Percentiles rank a stretch among this genome's conserved stretches.
phyloP scores from a whole-genome alignment of 139 green algal species.

The Nannochloris sp. region DNA sequence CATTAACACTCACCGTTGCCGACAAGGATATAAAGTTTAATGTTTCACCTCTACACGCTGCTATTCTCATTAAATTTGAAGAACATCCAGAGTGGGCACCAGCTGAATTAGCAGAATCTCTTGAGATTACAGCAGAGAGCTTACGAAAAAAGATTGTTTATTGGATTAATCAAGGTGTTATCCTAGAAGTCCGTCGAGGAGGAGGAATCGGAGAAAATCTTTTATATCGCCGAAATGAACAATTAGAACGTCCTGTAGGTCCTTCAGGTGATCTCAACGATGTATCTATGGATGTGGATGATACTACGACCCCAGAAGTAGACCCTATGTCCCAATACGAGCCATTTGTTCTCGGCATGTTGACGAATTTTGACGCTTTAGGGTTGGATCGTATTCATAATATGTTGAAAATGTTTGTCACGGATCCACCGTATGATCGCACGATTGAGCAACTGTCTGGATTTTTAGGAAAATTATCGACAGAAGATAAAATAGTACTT shows the following conservation, averaged over 20 bases:
- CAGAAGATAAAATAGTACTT: constrained; percentile 53
- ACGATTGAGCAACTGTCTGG: constrained; percentile 55
- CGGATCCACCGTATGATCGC: constrained; percentile 77
- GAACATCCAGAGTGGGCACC: constrained; percentile 19
- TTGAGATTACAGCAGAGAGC: constrained; percentile 42
- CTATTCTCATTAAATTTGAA: constrained; percentile 72
- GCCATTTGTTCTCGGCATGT: constrained; percentile 82
- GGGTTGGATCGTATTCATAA: constrained; percentile 85
- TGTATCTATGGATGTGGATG: constrained; percentile 16
- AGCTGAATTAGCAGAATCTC: constrained; percentile 37
- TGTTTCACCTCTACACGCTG: constrained; percentile 60
- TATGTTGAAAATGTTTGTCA: constrained; percentile 93
- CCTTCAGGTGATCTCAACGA: not conserved
- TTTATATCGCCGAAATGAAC: constrained; percentile 32
- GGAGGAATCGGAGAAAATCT: not conserved
- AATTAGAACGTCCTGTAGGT: constrained; percentile 1
- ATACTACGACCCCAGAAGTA: not conserved
- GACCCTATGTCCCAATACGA: constrained; percentile 61
- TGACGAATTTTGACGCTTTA: constrained; percentile 80
- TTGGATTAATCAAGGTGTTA: constrained; percentile 81
- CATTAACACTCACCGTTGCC: constrained; percentile 52
- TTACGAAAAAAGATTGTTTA: constrained; percentile 62
- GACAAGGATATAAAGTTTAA: constrained; percentile 35
- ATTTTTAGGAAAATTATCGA: constrained; percentile 58
- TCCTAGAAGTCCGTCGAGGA: constrained; percentile 3